phyloP scores from a whole-genome alignment of 805 yeast genomes.

The Ogataea philodendri region DNA sequence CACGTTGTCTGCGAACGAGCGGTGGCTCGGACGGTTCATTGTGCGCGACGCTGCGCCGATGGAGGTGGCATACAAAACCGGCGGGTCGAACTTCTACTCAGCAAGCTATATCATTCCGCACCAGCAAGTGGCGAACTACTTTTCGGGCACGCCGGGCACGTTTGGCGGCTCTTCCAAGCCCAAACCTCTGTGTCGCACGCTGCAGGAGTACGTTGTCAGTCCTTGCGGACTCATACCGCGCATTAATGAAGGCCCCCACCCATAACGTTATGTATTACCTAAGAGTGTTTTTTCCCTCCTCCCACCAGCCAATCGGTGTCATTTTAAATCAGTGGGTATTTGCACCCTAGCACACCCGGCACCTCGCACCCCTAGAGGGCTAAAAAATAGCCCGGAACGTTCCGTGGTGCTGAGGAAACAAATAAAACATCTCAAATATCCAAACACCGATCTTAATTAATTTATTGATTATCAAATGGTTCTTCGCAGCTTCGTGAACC shows the following conservation, averaged over 20 bases:
- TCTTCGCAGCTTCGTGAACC: constrained; percentile 29
- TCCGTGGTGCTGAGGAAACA: no score
- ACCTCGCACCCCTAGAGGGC: constrained; percentile 9
- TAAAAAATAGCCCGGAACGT: no score
- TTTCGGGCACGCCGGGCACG: constrained; percentile 3
- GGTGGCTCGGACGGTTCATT: constrained; percentile 34
- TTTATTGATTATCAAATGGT: no score
- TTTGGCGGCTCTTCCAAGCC: constrained; percentile 2
- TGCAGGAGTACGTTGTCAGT: constrained; percentile 36
- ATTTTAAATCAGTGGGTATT: constrained; percentile 2
- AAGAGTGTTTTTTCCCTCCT: constrained; percentile 1
- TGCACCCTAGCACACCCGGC: background rate
- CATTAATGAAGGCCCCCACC: constrained; percentile 22
- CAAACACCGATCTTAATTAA: no score
- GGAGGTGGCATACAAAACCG: constrained; percentile 8
- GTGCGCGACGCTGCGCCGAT: constrained; percentile 25
- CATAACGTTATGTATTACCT: constrained; percentile 5
- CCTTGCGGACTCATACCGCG: constrained; percentile 33
- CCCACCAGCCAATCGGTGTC: constrained; percentile 1
- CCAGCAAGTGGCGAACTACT: constrained; percentile 11
- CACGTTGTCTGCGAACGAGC: constrained; percentile 32
- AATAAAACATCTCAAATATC: no score
- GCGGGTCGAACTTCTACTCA: constrained; percentile 9
- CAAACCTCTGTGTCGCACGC: constrained; percentile 13
- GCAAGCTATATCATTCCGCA: constrained; percentile 9